Base-by-base conservation (phyloP, 768 basidiomycete genomes). In the Coprinellus aureogranulatus region DNA sequence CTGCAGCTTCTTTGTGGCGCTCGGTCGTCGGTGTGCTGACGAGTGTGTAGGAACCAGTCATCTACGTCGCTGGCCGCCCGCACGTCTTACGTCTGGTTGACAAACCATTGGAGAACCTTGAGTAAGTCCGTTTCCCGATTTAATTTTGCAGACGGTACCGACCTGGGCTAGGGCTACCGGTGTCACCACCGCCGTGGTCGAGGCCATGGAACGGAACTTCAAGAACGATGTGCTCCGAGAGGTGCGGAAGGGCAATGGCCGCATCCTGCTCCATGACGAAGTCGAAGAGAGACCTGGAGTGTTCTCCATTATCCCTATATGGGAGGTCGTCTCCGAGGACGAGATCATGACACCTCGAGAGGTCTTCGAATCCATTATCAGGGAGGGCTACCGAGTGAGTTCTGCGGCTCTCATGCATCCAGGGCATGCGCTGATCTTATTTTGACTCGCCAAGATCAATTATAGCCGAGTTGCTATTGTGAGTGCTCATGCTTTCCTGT, bases 191-290 rank as follows among this genome's bases (percentile, higher is more conserved):
- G 78, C 80, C 5, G 86, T 92, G 31, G 97, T 98, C 2, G 97
- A 98, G 70, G 77, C 79, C 27, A 97, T 98, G 91, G 97, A 98
- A 60, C 74, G 83, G 37, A 85, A 76, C 53, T 86, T 99, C 70
- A 96, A 97, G 75, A 81, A 80, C 48, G 97, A 99, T 65, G 85
- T 98, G 11, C 74, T 97, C 6, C 78, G 81, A 2, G 97, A 99
- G 72, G 76, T 95, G n/a, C 78, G 79, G 41, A 74, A 78, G 28
- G 83, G 83, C 34, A 68, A 82, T 31, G 94, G 94, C 3, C 84
- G 91, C 25, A 85, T 99, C 41, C 76, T 99, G 0, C 81, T 98
- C 1, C 97, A 98, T 61, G 96, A 98, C 64, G 96, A 99, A 73
- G 84, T 97, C 5, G 95, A 97, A 70, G 94, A 96, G 54, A 81